phyloP scores from a whole-genome alignment of 2,329 filamentous ascomycete species.

The Pseudonectria buxi region DNA sequence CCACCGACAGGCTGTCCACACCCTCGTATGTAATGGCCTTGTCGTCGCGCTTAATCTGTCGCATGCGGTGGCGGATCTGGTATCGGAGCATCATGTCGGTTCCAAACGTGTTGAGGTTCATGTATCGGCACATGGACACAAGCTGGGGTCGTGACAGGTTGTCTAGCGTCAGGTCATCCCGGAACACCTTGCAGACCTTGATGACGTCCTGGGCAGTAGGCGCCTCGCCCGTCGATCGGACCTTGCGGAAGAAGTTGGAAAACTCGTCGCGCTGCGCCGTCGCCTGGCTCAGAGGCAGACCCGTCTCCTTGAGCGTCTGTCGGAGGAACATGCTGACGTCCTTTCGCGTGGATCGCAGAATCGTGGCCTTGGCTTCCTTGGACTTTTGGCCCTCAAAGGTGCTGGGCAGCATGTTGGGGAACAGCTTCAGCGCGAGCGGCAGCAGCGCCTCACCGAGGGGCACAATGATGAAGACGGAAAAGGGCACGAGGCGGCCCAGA shows the following conservation, averaged over 20 bases:
- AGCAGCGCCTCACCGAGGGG: constrained; percentile 92
- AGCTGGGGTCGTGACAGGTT: constrained; percentile 93
- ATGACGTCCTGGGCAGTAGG: constrained; percentile 89
- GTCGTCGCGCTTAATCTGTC: constrained; percentile 98
- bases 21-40: constrained; percentile 90
- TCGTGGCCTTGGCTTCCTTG: constrained; percentile 80
- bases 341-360: constrained; percentile 77
- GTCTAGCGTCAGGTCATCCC: constrained; percentile 93
- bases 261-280: constrained; percentile 93
- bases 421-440: constrained; percentile 84
- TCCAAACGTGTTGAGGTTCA: constrained; percentile 95
- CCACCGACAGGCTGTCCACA: constrained; percentile 85
- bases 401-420: constrained; percentile 95
- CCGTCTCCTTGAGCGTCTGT: constrained; percentile 86
- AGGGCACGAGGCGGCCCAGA: constrained; percentile 84
- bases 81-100: constrained; percentile 98
- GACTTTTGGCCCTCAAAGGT: constrained; percentile 91
- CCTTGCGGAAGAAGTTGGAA: constrained; percentile 92
- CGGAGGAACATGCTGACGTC: constrained; percentile 89
- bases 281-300: constrained; percentile 74
- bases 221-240: constrained; percentile 82
- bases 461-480: constrained; percentile 94
- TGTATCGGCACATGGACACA: constrained; percentile 96
- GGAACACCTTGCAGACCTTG: constrained; percentile 98
- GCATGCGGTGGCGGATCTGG: constrained; percentile 94